Evolutionary conservation across 2,329 filamentous ascomycete species (phyloP).

Genomic region (Nakataea oryzae): DNA sequence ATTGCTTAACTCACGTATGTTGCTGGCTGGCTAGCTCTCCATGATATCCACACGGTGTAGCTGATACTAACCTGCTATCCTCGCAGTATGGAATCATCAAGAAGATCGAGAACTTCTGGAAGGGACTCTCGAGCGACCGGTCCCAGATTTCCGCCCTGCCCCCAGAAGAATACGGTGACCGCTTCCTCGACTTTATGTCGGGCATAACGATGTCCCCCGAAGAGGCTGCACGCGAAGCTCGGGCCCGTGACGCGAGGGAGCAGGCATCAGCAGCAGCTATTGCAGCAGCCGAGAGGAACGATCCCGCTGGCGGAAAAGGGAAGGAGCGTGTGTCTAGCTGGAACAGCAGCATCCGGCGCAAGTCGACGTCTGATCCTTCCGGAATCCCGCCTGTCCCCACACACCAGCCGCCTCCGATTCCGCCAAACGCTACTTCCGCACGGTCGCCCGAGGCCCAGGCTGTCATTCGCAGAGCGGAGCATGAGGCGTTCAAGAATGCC

Average conservation of each 20-base stretch:
- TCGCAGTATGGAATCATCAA: slow-evolving; percentile 86
- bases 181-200: slow-evolving; percentile 87
- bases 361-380: slow-evolving; percentile 13
- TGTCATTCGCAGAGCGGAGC: slow-evolving; percentile 28
- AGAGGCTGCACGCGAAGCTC: slow-evolving; percentile 61
- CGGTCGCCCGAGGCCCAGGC: slow-evolving; percentile 26
- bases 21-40: not conserved
- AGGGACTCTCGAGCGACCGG: slow-evolving; percentile 75
- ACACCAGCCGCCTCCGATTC: slow-evolving; percentile 32
- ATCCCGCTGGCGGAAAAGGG: slow-evolving; percentile 14
- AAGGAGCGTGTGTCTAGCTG: slow-evolving; percentile 25
- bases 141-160: slow-evolving; percentile 87
- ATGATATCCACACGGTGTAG: not conserved
- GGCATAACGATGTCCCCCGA: slow-evolving; percentile 85
- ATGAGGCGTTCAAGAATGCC: slow-evolving; percentile 23
- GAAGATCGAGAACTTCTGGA: slow-evolving; percentile 94
- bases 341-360: slow-evolving; percentile 22
- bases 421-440: slow-evolving; percentile 14
- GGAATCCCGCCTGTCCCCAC: slow-evolving; percentile 32
- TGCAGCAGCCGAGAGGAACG: slow-evolving; percentile 20
- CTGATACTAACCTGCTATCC: slow-evolving; percentile 7
- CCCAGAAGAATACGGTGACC: slow-evolving; percentile 82
- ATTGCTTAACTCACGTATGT: slow-evolving; percentile 92
- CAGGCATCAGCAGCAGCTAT: slow-evolving; percentile 32
- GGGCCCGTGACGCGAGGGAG: slow-evolving; percentile 34